Percentiles rank a stretch among this genome's conserved stretches.
phyloP scores from a whole-genome alignment of 108 stramenopile genomes.

The Stephanodiscus minutulus region DNA sequence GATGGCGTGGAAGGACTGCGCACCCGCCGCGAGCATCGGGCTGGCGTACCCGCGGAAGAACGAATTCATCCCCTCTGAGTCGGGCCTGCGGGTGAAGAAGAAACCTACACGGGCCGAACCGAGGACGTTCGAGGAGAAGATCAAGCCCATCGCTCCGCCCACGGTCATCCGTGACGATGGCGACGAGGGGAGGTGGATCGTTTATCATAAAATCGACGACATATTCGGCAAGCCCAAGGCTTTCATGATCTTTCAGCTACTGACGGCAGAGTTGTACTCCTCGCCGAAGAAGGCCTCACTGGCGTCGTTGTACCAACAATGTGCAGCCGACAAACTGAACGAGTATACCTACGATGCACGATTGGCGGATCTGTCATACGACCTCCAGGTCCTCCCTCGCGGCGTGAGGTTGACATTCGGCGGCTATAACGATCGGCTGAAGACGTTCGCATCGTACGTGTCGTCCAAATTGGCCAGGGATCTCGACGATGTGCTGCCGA shows the following conservation, averaged over 20 bases:
- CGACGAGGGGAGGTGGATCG: constrained; percentile 75
- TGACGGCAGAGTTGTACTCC: constrained; percentile 66
- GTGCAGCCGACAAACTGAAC: constrained; percentile 62
- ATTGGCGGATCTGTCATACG: constrained; percentile 77
- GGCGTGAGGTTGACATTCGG: constrained; percentile 85
- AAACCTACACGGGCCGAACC: constrained; percentile 32
- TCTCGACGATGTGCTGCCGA: constrained; percentile 63
- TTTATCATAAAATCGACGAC: constrained; percentile 82
- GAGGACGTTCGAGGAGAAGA: constrained; percentile 65
- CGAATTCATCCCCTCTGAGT: constrained; percentile 76
- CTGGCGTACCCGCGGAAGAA: constrained; percentile 71
- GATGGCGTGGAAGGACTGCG: constrained; percentile 61
- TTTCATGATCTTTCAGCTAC: constrained; percentile 71
- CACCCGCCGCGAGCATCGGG: constrained; percentile 25
- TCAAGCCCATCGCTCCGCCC: constrained; percentile 71
- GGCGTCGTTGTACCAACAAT: constrained; percentile 69
- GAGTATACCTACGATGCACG: constrained; percentile 81
- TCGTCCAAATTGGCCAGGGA: constrained; percentile 61
- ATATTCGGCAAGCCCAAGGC: constrained; percentile 84
- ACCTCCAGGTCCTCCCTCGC: constrained; percentile 72
- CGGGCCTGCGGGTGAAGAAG: constrained; percentile 68
- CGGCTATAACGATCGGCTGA: constrained; percentile 85
- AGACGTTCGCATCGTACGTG: constrained; percentile 69
- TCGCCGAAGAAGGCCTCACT: constrained; percentile 65
- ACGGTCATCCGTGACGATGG: constrained; percentile 79